These are phyloP conservation scores for Bremia lactucae DNA, from an alignment of 352 stramenopile species.

Conservation along the genomic window DNA sequence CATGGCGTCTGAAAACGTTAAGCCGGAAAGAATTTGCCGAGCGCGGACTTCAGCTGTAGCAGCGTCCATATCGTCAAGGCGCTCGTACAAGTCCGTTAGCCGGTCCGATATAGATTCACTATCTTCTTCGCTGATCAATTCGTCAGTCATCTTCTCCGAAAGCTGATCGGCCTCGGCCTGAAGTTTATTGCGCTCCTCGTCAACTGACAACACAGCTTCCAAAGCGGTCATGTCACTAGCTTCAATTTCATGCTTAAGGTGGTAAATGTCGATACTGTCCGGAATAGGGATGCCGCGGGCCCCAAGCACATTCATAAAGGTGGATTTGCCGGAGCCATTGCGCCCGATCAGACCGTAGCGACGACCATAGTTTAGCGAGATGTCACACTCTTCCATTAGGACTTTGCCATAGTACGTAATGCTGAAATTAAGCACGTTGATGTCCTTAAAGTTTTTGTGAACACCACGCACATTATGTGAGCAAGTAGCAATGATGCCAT, in stretches of 20 bases:
- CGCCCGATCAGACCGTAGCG: constrained; percentile 94
- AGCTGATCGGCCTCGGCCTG: constrained; percentile 89
- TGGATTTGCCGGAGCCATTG: constrained; percentile 95
- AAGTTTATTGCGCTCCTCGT: constrained; percentile 89
- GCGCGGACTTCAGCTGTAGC: constrained; percentile 90
- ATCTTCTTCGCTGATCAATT: constrained; percentile 84
- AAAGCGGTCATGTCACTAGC: constrained; percentile 90
- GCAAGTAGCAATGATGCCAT: constrained; percentile 95
- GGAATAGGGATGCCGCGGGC: constrained; percentile 91
- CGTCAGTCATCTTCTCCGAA: constrained; percentile 85
- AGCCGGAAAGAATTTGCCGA: constrained; percentile 88
- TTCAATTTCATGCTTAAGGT: constrained; percentile 95
- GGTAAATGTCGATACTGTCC: constrained; percentile 94
- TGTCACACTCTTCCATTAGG: constrained; percentile 92
- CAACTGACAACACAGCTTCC: constrained; percentile 91
- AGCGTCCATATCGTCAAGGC: constrained; percentile 91
- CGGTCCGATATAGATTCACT: constrained; percentile 80
- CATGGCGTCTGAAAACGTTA: constrained; percentile 94
- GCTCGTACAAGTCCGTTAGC: constrained; percentile 91
- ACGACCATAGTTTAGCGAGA: constrained; percentile 96
- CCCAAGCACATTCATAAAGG: constrained; percentile 95
- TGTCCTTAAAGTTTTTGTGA: constrained; percentile 95
- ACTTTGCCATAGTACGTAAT: constrained; percentile 94
- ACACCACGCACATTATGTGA: constrained; percentile 85
- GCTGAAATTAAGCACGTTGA: constrained; percentile 95